These are phyloP conservation scores for Marsdenia floribunda DNA, from an alignment of 257 asterid species.

Conservation along the genomic window DNA sequence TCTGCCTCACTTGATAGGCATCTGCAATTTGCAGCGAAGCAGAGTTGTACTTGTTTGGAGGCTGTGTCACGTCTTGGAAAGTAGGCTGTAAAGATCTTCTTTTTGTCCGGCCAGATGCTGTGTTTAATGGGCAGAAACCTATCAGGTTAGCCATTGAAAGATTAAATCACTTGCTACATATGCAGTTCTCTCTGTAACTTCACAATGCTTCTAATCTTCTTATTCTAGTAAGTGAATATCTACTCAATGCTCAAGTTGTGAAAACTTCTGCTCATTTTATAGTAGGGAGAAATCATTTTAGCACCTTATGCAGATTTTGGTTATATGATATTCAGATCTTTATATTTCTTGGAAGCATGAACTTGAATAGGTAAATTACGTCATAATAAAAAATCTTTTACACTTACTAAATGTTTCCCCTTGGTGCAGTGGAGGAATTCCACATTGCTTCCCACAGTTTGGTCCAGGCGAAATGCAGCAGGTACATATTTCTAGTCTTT, in stretches of 20 bases:
- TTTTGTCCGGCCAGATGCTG: constrained; percentile 98
- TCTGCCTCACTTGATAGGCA: not conserved
- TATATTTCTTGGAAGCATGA: not conserved
- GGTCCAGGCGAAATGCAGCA: constrained; percentile 96
- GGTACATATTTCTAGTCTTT: constrained; percentile 32
- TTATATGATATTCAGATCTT: not conserved
- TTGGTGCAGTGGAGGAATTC: constrained; percentile 84
- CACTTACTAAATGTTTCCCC: constrained; percentile 19
- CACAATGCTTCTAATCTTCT: not conserved
- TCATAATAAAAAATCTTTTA: not conserved
- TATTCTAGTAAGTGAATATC: not conserved
- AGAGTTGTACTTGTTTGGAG: constrained; percentile 88
- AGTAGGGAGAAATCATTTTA: not conserved
- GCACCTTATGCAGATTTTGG: not conserved
- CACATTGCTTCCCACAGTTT: constrained; percentile 99
- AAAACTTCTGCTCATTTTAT: not conserved
- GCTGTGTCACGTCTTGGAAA: constrained; percentile 96
- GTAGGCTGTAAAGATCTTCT: constrained; percentile 81
- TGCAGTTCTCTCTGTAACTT: constrained; percentile 5
- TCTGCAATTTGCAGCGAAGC: constrained; percentile 66
- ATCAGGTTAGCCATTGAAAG: constrained; percentile 54
- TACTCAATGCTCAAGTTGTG: not conserved
- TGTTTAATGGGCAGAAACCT: constrained; percentile 88
- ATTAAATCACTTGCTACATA: not conserved
- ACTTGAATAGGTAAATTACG: not conserved